These are phyloP conservation scores for Globisporangium acanthophoron DNA, from an alignment of 352 stramenopile species.

Conservation along the genomic window DNA sequence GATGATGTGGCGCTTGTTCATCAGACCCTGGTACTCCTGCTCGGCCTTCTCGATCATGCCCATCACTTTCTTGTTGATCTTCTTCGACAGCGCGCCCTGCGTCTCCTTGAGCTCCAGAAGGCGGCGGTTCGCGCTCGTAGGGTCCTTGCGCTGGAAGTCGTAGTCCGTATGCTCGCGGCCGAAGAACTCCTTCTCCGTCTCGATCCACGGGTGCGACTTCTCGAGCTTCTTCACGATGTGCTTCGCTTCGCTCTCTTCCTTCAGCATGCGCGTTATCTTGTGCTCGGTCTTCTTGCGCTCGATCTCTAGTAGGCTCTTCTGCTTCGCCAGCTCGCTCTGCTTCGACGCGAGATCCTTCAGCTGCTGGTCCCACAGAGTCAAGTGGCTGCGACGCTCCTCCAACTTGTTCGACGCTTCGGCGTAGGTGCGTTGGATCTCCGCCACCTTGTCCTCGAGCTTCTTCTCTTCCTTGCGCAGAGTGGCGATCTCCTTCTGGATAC, in stretches of 20 bases:
- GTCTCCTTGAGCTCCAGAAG: conserved; percentile 91
- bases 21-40: conserved; percentile 97
- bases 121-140: conserved; percentile 75
- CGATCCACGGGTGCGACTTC: conserved; percentile 96
- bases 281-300: conserved; percentile 95
- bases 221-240: conserved; percentile 89
- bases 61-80: conserved; percentile 99
- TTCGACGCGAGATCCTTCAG: conserved; percentile 86
- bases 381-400: conserved; percentile 57
- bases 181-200: conserved; percentile 96
- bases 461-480: conserved; percentile 59
- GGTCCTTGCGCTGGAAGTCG: conserved; percentile 93
- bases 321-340: conserved; percentile 74
- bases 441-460: conserved; percentile 64
- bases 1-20: conserved; percentile 97
- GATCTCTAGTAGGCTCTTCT: conserved; percentile 87
- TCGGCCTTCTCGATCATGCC: conserved; percentile 99
- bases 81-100: conserved; percentile 93
- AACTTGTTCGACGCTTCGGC: conserved; percentile 57
- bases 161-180: conserved; percentile 96
- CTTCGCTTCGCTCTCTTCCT: conserved; percentile 90
- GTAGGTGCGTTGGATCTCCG: conserved; percentile 57
- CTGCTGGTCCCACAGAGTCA: conserved; percentile 88
- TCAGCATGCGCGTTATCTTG: conserved; percentile 89
- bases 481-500: conserved; percentile 57